These are phyloP conservation scores for Acer yangbiense DNA, from an alignment of 345 rosid genomes.

Conservation along the genomic window DNA sequence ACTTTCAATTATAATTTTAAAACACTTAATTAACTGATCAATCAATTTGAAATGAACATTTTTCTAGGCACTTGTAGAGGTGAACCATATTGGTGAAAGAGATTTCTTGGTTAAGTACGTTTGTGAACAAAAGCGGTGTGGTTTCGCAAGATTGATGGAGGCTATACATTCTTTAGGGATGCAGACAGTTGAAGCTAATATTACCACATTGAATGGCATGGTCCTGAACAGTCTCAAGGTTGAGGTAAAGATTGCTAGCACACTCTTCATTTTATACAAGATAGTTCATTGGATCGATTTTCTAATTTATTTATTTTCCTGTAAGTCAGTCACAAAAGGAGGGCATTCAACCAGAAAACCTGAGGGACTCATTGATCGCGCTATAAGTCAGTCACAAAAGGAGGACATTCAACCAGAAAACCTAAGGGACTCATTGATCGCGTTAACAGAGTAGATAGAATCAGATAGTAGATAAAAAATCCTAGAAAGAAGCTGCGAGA, in stretches of 20 bases:
- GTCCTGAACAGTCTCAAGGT: slow-evolving; percentile 60
- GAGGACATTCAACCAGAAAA: slow-evolving; percentile 39
- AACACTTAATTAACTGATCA: background rate
- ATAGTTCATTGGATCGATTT: background rate
- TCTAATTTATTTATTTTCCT: slow-evolving; percentile 11
- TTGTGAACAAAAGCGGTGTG: slow-evolving; percentile 48
- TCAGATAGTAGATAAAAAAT: background rate
- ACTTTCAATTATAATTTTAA: background rate
- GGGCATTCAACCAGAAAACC: slow-evolving; percentile 36
- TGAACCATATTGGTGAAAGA: slow-evolving; percentile 52
- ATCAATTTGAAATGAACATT: slow-evolving; percentile 7
- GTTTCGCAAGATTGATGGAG: slow-evolving; percentile 67
- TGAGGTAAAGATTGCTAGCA: slow-evolving; percentile 48
- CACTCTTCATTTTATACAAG: background rate
- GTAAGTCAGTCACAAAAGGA: slow-evolving; percentile 38
- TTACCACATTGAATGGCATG: slow-evolving; percentile 53
- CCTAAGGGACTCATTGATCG: slow-evolving; percentile 37
- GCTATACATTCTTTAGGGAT: slow-evolving; percentile 53
- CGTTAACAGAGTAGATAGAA: slow-evolving; percentile 24
- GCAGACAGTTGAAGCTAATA: slow-evolving; percentile 63
- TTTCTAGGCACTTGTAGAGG: slow-evolving; percentile 57
- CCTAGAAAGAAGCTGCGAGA: slow-evolving; percentile 6
- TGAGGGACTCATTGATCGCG: slow-evolving; percentile 40
- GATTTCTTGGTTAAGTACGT: slow-evolving; percentile 53
- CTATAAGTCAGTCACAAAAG: slow-evolving; percentile 38